phyloP scores from a whole-genome alignment of 805 yeast genomes.

The Nakazawaea wickerhamii region DNA sequence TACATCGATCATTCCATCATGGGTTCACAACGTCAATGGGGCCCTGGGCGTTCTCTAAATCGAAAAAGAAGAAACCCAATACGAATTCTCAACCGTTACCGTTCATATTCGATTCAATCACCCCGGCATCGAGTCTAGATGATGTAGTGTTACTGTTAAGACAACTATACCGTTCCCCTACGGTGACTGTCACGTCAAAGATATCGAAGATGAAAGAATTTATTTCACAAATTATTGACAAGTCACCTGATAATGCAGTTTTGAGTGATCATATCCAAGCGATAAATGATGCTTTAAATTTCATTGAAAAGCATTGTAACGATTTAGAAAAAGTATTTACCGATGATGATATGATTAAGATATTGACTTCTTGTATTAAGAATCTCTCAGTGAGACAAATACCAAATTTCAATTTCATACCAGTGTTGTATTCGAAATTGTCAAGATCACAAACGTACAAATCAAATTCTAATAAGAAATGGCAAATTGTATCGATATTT shows the following conservation, averaged over 20 bases:
- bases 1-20: not conserved
- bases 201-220: constrained; percentile 1
- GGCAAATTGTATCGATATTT: constrained; percentile 28
- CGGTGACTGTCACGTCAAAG: constrained; percentile 4
- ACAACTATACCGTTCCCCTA: not conserved
- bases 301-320: not conserved
- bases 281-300: constrained; percentile 3
- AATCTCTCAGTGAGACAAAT: constrained; percentile 8
- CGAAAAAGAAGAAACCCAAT: not conserved
- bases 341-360: constrained; percentile 11
- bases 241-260: constrained; percentile 2
- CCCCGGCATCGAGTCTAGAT: not conserved
- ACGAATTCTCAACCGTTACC: not conserved
- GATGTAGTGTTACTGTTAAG: constrained; percentile 4
- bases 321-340: constrained; percentile 15
- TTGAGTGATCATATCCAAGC: not conserved
- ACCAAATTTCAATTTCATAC: constrained; percentile 22
- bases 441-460: constrained; percentile 22
- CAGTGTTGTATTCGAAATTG: constrained; percentile 26
- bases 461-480: constrained; percentile 17
- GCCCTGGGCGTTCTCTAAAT: too few relatives aligned
- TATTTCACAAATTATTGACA: constrained; percentile 6
- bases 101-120: not conserved
- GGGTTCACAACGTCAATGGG: too few relatives aligned
- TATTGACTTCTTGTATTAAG: constrained; percentile 10